phyloP scores from a whole-genome alignment of 1,139 yeast genomes.

The Zygotorulaspora mrakii region DNA sequence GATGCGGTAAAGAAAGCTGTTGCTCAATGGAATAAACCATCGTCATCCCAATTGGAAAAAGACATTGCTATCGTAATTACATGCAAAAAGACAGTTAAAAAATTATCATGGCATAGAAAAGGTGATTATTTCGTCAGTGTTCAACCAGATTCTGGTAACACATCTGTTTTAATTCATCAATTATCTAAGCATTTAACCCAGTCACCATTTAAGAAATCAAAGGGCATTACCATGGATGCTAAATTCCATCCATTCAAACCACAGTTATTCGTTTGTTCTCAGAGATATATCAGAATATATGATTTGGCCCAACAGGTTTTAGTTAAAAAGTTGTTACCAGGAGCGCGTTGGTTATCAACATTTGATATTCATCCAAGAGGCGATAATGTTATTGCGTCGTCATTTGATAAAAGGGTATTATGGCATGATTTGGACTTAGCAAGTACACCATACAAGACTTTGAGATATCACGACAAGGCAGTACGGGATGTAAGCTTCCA shows the following conservation, averaged over 20 bases:
- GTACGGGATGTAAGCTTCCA: slow-evolving; percentile 87
- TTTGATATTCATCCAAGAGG: slow-evolving; percentile 96
- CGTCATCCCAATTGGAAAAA: slow-evolving; percentile 52
- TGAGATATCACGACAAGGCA: slow-evolving; percentile 92
- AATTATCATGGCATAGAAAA: slow-evolving; percentile 90
- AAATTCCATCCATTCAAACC: slow-evolving; percentile 97
- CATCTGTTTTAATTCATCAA: slow-evolving; percentile 91
- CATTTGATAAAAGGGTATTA: slow-evolving; percentile 89
- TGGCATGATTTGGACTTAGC: slow-evolving; percentile 97
- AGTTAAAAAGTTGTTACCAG: slow-evolving; percentile 83
- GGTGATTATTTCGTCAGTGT: slow-evolving; percentile 96
- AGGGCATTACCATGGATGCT: slow-evolving; percentile 94
- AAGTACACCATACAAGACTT: slow-evolving; percentile 87
- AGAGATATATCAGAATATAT: slow-evolving; percentile 84
- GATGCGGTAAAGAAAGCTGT: slow-evolving; percentile 49
- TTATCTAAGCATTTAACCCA: slow-evolving; percentile 93
- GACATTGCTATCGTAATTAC: slow-evolving; percentile 76
- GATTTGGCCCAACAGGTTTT: slow-evolving; percentile 83
- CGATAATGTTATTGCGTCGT: slow-evolving; percentile 86
- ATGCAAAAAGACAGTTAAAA: slow-evolving; percentile 68
- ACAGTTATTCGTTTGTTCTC: slow-evolving; percentile 89
- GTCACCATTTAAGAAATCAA: slow-evolving; percentile 89
- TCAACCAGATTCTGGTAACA: slow-evolving; percentile 83
- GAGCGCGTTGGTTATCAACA: slow-evolving; percentile 90
- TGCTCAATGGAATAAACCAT: slow-evolving; percentile 85